Evolutionary conservation across 257 asterid genomes (phyloP), one percentile per base, ranked within the genome.

Genomic region (Solanum megistacrolobum): DNA sequence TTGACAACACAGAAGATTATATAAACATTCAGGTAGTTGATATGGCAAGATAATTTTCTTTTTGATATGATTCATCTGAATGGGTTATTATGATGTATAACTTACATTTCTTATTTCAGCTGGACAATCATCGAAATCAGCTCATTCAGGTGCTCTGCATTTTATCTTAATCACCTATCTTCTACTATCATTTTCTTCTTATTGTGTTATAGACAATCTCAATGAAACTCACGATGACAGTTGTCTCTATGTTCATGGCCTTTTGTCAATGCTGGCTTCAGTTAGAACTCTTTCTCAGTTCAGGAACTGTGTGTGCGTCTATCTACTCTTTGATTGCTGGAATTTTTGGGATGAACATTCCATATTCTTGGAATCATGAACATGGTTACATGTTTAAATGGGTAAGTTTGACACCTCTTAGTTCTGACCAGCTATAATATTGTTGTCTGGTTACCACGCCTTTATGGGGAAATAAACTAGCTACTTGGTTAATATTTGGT

Each of bases 61-160:
- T 82, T 72, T 34, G 23, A 7, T 72, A 13, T 35, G n/a, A 76
- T 87, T 48, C 12, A n/a, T 73, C 69, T 83, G 71, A 83, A 52
- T 83, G 7, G 14, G 21, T 43, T n/a, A 4, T 27, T n/a, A 2
- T 32, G 12, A 84, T 86, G 88, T 89, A 41, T 87, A 68, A 82
- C 62, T 87, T 34, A 7, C 52, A 14, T 31, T 65, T 87, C 87
- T 52, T 75, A 21, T 90, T 86, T 85, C 98, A 96, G 98, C 99
- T 96, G 66, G 99, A 96, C 89, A 95, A 96, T 92, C 99, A 94
- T 84, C 95, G 99, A 82, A 96, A 96, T 88, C 99, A 96, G 92
- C 98, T 95, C 86, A 96, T 96, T 89, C 99, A 96, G 98, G 99
- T 96, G 38, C 85, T 84, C 13, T 48, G 23, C 85, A 27, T 81